Conservation (phyloP, 495 filamentous ascomycete genomes). For the Penicillium herquei region DNA sequence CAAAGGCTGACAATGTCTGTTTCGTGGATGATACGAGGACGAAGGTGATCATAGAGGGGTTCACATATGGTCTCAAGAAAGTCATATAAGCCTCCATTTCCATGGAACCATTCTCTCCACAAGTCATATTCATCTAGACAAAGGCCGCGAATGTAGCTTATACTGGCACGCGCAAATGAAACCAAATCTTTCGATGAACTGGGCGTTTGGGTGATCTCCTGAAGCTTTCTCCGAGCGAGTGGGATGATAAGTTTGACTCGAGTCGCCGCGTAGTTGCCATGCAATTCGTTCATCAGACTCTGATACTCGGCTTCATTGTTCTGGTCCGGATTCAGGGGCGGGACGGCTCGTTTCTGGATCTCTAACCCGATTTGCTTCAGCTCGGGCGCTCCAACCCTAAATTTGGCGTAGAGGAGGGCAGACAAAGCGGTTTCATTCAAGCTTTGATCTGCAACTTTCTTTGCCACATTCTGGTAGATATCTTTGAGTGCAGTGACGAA, state of each 20-base stretch:
- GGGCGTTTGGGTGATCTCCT: slow-evolving; percentile 61
- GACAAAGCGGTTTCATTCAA: slow-evolving; percentile 77
- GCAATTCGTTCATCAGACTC: slow-evolving; percentile 63
- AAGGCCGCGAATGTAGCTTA: slow-evolving; percentile 67
- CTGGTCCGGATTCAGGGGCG: slow-evolving; percentile 57
- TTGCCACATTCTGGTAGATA: slow-evolving; percentile 65
- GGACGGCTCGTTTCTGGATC: slow-evolving; percentile 65
- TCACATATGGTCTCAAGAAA: slow-evolving; percentile 73
- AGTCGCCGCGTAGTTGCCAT: slow-evolving; percentile 61
- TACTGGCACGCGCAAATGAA: slow-evolving; percentile 65
- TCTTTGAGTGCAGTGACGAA: slow-evolving; percentile 72
- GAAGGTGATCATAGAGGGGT: slow-evolving; percentile 70
- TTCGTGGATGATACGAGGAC: slow-evolving; percentile 69
- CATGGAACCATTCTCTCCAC: slow-evolving; percentile 74
- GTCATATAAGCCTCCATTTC: slow-evolving; percentile 64
- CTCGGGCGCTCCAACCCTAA: slow-evolving; percentile 65
- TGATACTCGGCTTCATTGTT: slow-evolving; percentile 66
- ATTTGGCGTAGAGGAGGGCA: slow-evolving; percentile 75
- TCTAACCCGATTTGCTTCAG: slow-evolving; percentile 65
- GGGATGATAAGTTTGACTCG: slow-evolving; percentile 59
- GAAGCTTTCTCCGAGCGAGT: slow-evolving; percentile 60
- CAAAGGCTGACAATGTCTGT: slow-evolving; percentile 72
- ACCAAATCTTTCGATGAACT: slow-evolving; percentile 68
- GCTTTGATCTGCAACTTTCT: slow-evolving; percentile 66
- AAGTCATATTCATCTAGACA: slow-evolving; percentile 74